A percentile compares a stretch with the other conserved stretches of the same genome.
Conservation (phyloP, 345 rosid species). For the Gossypium rotundifolium region DNA sequence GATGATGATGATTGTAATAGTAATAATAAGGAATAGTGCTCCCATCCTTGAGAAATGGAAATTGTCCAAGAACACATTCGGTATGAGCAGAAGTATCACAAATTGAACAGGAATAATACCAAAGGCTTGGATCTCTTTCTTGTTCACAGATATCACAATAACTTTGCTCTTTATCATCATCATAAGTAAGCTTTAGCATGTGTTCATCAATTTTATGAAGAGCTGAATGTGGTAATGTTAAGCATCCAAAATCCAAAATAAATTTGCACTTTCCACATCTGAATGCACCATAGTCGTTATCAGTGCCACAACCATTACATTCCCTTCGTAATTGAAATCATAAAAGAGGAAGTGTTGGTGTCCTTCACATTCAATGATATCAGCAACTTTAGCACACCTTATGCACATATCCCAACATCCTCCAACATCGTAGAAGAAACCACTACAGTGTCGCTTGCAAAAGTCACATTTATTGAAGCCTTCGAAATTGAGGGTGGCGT, state of each 20-base stretch:
- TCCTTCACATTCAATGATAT: background rate
- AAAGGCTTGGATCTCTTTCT: too few relatives aligned
- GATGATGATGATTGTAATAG: fast-evolving
- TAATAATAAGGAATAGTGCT: fast-evolving
- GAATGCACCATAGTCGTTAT: too few relatives aligned
- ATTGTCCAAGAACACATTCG: too few relatives aligned
- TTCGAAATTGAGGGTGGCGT: background rate
- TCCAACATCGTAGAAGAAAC: background rate
- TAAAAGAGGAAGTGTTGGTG: too few relatives aligned
- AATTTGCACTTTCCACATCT: too few relatives aligned
- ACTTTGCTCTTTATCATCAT: too few relatives aligned
- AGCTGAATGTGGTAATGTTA: background rate
- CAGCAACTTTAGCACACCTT: background rate
- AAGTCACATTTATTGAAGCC: too few relatives aligned
- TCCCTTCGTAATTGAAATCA: background rate
- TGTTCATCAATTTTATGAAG: background rate
- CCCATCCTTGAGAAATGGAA: too few relatives aligned
- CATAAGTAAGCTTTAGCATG: too few relatives aligned
- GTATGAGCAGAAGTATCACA: too few relatives aligned
- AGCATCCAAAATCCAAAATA: background rate
- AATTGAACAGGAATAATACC: background rate
- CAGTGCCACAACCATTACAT: too few relatives aligned
- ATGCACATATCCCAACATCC: fast-evolving
- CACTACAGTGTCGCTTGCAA: fast-evolving
- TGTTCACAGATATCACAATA: too few relatives aligned